Base-by-base conservation (phyloP, 352 stramenopile genomes). In the Globisporangium cystogenes region DNA sequence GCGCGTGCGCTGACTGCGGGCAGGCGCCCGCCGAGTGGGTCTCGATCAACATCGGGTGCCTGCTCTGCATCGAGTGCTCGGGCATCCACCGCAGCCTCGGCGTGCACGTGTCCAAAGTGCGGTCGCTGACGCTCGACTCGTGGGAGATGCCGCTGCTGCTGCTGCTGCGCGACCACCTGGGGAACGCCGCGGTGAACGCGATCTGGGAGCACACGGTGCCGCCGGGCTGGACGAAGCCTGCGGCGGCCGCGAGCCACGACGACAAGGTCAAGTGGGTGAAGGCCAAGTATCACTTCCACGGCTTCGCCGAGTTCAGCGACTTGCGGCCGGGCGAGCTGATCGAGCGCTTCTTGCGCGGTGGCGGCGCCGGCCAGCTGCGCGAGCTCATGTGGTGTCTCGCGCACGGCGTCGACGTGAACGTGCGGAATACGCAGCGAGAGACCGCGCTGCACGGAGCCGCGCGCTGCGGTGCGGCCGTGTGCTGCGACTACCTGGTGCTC, bases 51-150 rank as follows among this genome's bases (percentile, higher is more conserved):
- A 84, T 99, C 46, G 95, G 96, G 14, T 89, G 96, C 46, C 72
- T 98, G 23, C 65, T 99, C 35, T 99, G 96, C 62, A 98, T 99
- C 60, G 87, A 98, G 63, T 99, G 96, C 64, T 97, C 86, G 37
- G 96, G 94, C 16, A 98, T 99, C 37, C 96, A 99, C 59, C 82
- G 96, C 39, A 97, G 83, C 56, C 77, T 99, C 18, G 96, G 96
- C 45, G 93, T 98, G 3, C 96, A 99, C 73, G 89, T 99, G 29
- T 98, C 93, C 39, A 98, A 98, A 70, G 90, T 99, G 40, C 76
- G 93, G n/a, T 96, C 87, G 29, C 57, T 97, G 16, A 72, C 76
- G 4, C 69, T 98, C 23, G 90, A 97, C 60, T 93, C 83, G 23
- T 95, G 87, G 86, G 84, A 95, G 46, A 89, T 95, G 79, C 51